phyloP scores from a whole-genome alignment of 257 asterid species.

The Cynanchum wilfordii region DNA sequence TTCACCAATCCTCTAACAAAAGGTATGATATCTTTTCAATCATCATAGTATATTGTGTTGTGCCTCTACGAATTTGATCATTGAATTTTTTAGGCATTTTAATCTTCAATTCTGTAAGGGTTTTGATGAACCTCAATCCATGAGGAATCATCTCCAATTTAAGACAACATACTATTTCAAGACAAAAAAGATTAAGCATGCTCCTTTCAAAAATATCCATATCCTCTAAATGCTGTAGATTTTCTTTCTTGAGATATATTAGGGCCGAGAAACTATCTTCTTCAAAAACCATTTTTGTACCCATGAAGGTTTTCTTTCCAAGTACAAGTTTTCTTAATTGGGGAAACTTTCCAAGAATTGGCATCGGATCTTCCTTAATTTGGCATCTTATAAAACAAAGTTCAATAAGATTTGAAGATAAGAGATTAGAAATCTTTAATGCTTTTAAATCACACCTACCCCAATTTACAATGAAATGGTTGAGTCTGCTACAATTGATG shows the following conservation, averaged over 20 bases:
- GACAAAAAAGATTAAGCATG: conserved; percentile 7
- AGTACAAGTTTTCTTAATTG: background rate
- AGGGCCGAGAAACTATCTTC: background rate
- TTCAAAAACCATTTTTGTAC: background rate
- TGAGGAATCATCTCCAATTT: background rate
- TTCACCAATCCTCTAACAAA: no score
- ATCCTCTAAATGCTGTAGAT: background rate
- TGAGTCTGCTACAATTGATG: background rate
- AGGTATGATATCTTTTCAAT: no score
- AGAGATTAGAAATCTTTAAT: background rate
- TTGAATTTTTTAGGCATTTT: background rate
- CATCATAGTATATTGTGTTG: no score
- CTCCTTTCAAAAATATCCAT: background rate
- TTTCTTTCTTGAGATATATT: background rate
- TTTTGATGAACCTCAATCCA: background rate
- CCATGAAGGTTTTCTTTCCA: conserved; percentile 5
- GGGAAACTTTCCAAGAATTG: conserved; percentile 5
- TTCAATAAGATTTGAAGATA: background rate
- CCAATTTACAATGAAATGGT: background rate
- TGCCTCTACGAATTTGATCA: no score
- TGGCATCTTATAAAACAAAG: background rate
- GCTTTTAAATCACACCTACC: background rate
- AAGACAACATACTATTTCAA: background rate
- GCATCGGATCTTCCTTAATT: conserved; percentile 17
- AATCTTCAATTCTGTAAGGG: background rate